Evolutionary conservation across 2,329 filamentous ascomycete species (phyloP).

Genomic region (Fusarium piperis): DNA sequence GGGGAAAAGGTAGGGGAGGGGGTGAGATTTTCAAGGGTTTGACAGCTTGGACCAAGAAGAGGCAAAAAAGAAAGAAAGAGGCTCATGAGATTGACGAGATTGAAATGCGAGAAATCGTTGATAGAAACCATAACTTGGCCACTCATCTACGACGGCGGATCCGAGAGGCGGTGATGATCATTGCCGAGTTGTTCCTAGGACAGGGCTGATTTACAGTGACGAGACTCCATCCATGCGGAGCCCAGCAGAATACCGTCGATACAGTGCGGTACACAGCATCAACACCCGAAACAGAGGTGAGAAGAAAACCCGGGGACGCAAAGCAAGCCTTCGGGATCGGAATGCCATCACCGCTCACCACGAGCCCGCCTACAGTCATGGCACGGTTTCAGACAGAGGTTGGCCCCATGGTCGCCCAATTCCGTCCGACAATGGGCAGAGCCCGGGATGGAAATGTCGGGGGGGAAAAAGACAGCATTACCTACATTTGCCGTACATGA

Average conservation of each 20-base stretch:
- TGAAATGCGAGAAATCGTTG: conserved; percentile 4
- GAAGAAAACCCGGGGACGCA: not conserved
- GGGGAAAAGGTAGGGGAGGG: not conserved
- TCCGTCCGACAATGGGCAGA: conserved; percentile 31
- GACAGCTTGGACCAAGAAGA: not conserved
- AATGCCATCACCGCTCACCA: not conserved
- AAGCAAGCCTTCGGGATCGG: not conserved
- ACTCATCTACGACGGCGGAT: too few relatives aligned
- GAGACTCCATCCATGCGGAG: not conserved
- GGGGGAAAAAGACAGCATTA: not conserved
- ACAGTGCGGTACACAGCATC: too few relatives aligned
- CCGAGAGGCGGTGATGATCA: conserved; percentile 9
- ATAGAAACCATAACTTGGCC: too few relatives aligned
- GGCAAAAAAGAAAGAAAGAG: not conserved
- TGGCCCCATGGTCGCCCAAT: conserved; percentile 23
- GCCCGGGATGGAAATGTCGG: not conserved
- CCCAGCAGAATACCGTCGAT: too few relatives aligned
- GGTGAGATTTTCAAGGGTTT: not conserved
- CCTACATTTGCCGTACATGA: not conserved
- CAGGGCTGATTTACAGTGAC: conserved; percentile 19
- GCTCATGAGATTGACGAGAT: conserved; percentile 8
- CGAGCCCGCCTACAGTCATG: not conserved
- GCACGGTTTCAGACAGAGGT: conserved; percentile 4
- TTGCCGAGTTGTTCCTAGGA: conserved; percentile 2
- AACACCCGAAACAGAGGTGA: not conserved